These are phyloP conservation scores for Scedosporium apiospermum DNA, from an alignment of 2,329 filamentous ascomycete genomes.

Conservation along the genomic window DNA sequence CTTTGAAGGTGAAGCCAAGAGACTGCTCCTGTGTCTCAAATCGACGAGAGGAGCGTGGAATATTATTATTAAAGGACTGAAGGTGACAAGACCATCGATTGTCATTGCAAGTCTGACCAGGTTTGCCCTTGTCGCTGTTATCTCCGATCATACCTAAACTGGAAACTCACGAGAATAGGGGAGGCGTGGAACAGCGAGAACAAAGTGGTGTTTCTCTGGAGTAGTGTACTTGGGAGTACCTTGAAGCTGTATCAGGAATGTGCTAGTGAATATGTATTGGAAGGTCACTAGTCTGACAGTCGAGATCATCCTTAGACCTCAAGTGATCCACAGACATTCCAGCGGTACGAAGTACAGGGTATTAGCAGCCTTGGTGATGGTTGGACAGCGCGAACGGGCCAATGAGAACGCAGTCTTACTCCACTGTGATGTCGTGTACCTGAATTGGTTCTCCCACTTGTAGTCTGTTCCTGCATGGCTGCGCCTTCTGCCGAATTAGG, in stretches of 20 bases:
- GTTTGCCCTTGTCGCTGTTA: not conserved
- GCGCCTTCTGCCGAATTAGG: constrained; percentile 1
- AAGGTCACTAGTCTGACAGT: not conserved
- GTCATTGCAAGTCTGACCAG: not conserved
- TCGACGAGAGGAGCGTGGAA: not conserved
- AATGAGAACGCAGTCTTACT: not conserved
- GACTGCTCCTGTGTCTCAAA: not conserved
- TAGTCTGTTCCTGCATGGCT: constrained; percentile 1
- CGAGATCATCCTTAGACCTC: not conserved
- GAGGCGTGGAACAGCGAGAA: not conserved
- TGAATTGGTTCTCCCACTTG: not conserved
- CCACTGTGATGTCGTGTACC: not conserved
- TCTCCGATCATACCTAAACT: not conserved
- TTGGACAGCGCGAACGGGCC: not conserved
- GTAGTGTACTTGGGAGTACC: not conserved
- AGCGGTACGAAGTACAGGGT: not conserved
- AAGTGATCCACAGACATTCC: not conserved
- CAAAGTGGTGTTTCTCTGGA: not conserved
- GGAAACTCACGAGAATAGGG: not conserved
- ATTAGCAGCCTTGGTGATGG: not conserved
- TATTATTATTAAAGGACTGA: not conserved
- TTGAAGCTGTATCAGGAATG: rapidly evolving
- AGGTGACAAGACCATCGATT: not conserved
- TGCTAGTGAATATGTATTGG: not conserved
- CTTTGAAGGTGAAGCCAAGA: not conserved